Conservation (phyloP, 2,329 filamentous ascomycete species). For the Trichoderma guizhouense region DNA sequence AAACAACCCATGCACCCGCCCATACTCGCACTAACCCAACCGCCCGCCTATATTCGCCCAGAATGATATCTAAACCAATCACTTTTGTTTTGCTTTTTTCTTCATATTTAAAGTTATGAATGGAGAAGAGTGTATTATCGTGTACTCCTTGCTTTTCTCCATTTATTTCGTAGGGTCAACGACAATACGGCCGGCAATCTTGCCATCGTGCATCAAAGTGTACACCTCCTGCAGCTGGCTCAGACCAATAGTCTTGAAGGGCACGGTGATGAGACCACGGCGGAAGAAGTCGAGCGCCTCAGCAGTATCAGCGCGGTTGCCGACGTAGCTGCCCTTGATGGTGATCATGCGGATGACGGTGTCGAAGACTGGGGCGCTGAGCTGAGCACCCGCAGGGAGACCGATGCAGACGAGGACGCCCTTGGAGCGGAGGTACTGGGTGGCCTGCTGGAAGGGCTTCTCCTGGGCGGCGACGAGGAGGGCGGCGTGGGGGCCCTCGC, state of each 20-base stretch:
- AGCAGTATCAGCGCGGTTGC: constrained; percentile 80
- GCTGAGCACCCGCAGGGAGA: constrained; percentile 73
- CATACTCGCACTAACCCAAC: neutral
- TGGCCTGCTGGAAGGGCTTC: constrained; percentile 93
- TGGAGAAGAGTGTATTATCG: neutral
- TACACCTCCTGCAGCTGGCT: constrained; percentile 79
- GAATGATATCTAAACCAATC: neutral
- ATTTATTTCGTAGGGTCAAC: constrained; percentile 66
- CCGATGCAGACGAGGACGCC: constrained; percentile 87
- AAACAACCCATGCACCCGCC: neutral
- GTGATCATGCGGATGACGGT: constrained; percentile 85
- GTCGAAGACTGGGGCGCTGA: constrained; percentile 84
- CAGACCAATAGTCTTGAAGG: constrained; percentile 80
- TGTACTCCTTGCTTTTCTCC: neutral
- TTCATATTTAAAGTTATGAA: neutral
- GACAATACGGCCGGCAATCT: constrained; percentile 76
- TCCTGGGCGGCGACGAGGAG: constrained; percentile 82
- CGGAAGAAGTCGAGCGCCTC: constrained; percentile 91
- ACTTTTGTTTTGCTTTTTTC: neutral
- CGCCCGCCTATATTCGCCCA: neutral
- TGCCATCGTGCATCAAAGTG: constrained; percentile 66
- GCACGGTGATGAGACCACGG: constrained; percentile 78
- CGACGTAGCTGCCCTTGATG: constrained; percentile 92
- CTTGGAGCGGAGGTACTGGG: constrained; percentile 78
- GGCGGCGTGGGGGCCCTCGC: constrained; percentile 81